Conservation (phyloP, 2,329 filamentous ascomycete species). For the Xenoacremonium recifei region DNA sequence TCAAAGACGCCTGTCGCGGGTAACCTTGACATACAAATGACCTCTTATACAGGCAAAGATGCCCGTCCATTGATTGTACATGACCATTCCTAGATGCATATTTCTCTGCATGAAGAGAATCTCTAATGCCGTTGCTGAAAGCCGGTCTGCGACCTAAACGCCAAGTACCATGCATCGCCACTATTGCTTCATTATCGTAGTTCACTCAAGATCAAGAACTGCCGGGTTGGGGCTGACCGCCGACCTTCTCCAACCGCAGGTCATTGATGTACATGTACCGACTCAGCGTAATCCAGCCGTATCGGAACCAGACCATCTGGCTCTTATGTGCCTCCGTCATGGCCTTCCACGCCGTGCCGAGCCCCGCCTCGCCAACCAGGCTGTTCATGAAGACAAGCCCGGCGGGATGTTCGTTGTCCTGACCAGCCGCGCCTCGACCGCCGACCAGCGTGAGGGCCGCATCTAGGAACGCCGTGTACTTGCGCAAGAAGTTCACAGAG, state of each 20-base stretch:
- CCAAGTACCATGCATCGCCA: conserved; percentile 1
- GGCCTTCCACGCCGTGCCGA: conserved; percentile 66
- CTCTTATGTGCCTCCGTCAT: conserved; percentile 91
- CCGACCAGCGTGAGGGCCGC: conserved; percentile 64
- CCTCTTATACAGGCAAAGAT: too few species aligned
- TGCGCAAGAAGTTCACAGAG: conserved; percentile 69
- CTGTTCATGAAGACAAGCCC: conserved; percentile 71
- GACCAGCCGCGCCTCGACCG: conserved; percentile 35
- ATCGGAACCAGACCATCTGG: conserved; percentile 98
- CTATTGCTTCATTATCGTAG: not conserved
- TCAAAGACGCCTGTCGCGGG: too few species aligned
- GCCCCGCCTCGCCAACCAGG: conserved; percentile 56
- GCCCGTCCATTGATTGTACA: too few species aligned
- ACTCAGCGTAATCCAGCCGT: conserved; percentile 88
- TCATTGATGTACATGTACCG: conserved; percentile 97
- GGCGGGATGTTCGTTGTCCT: conserved; percentile 41
- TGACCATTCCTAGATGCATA: too few species aligned
- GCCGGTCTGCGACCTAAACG: conserved; percentile 3
- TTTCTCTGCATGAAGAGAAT: too few species aligned
- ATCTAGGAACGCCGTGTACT: conserved; percentile 80
- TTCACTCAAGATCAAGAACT: not conserved
- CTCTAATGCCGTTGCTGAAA: too few species aligned
- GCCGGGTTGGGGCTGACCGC: conserved; percentile 1
- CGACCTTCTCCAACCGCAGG: conserved; percentile 54
- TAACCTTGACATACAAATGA: too few species aligned